Conservation (phyloP, 2,329 filamentous ascomycete genomes). For the Trichoderma guizhouense region DNA sequence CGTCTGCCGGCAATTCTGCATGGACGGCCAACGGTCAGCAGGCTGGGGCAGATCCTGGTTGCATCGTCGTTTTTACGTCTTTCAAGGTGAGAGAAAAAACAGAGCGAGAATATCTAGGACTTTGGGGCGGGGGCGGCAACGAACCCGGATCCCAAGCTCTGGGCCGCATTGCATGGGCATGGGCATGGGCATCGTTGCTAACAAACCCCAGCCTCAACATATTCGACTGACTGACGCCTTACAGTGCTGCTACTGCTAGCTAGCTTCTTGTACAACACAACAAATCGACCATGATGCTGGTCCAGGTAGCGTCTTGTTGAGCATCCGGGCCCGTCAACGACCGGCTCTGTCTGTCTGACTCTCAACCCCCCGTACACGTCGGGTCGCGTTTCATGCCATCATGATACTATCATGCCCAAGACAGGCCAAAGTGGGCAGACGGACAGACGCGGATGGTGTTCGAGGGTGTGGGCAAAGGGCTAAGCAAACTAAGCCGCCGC, state of each 20-base stretch:
- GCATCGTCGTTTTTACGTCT: background rate
- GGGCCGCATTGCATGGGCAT: background rate
- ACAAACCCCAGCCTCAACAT: background rate
- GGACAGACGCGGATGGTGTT: background rate
- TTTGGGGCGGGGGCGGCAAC: background rate
- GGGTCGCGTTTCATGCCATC: conserved; percentile 14
- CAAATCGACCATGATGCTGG: background rate
- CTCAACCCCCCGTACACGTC: conserved; percentile 1
- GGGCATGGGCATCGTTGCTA: background rate
- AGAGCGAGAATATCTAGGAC: background rate
- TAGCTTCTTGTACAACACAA: background rate
- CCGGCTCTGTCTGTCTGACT: background rate
- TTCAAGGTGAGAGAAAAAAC: background rate
- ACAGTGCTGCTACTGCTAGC: background rate
- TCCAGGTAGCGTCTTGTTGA: background rate
- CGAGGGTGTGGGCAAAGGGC: background rate
- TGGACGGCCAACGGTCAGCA: background rate
- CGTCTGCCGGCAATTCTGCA: background rate
- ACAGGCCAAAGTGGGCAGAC: background rate
- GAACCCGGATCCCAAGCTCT: background rate
- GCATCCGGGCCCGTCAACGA: background rate
- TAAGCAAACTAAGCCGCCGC: conserved; percentile 10
- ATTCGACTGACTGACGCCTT: background rate
- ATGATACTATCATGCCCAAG: conserved; percentile 1
- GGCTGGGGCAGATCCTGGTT: conserved; percentile 4